phyloP scores from a whole-genome alignment of 2,329 filamentous ascomycete species.

The Hypoxylon sp. region DNA sequence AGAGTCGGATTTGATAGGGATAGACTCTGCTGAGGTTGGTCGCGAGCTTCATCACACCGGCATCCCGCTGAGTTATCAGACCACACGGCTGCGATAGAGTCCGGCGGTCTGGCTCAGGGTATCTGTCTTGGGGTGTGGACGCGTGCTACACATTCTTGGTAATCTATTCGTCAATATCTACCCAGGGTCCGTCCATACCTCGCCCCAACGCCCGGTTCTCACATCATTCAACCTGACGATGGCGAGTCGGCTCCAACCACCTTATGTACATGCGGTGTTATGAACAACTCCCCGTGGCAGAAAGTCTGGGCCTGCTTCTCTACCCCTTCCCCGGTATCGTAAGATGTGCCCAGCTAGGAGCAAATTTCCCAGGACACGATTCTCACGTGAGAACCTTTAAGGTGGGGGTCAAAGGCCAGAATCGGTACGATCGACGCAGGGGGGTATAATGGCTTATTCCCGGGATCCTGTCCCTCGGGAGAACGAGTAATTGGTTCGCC shows the following conservation, averaged over 20 bases:
- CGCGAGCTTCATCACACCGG: slow-evolving; percentile 13
- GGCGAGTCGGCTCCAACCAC: slow-evolving; percentile 4
- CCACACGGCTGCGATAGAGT: slow-evolving; percentile 31
- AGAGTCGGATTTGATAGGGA: slow-evolving; percentile 11
- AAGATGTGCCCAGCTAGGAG: slow-evolving; percentile 23
- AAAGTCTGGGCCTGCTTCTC: slow-evolving; percentile 2
- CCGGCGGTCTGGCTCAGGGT: slow-evolving; percentile 34
- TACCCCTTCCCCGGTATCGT: slow-evolving; percentile 18
- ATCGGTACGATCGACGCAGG: slow-evolving; percentile 43
- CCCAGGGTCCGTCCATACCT: slow-evolving; percentile 5
- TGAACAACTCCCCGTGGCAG: slow-evolving; percentile 4
- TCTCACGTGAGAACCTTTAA: slow-evolving; percentile 38
- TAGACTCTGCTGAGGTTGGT: slow-evolving; percentile 13
- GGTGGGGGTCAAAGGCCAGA: slow-evolving; percentile 41
- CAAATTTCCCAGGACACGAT: slow-evolving; percentile 21
- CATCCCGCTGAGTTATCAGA: slow-evolving; percentile 20
- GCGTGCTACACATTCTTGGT: slow-evolving; percentile 23
- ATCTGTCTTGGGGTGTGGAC: slow-evolving; percentile 21
- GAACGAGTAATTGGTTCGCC: slow-evolving; percentile 30
- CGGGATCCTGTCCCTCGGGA: slow-evolving; percentile 33
- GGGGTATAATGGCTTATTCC: slow-evolving; percentile 37
- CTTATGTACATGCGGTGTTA: slow-evolving; percentile 1
- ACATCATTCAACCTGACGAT: slow-evolving; percentile 8
- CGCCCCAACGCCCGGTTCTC: slow-evolving; percentile 24
- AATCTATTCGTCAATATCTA: slow-evolving; percentile 30